These are phyloP conservation scores for Aphanocladium album DNA, from an alignment of 2,329 filamentous ascomycete genomes.

Conservation along the genomic window DNA sequence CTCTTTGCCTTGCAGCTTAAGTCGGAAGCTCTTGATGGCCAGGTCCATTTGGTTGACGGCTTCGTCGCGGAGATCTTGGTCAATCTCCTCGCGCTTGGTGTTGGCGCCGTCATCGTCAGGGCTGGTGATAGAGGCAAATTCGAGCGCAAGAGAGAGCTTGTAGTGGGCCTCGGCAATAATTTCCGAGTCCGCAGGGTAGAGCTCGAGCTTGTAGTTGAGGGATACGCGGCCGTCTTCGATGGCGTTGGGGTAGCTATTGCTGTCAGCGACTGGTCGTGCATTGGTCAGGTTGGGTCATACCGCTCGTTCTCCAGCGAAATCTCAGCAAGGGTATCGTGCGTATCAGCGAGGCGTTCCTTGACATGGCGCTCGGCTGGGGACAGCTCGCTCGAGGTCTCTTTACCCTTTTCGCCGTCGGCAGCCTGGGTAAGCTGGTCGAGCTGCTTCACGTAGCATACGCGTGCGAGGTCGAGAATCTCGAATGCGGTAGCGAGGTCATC, in stretches of 20 bases:
- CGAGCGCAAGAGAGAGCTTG: constrained; percentile 90
- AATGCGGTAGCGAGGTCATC: constrained; percentile 77
- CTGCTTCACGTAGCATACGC: constrained; percentile 56
- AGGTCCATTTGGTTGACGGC: constrained; percentile 66
- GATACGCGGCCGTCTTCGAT: constrained; percentile 76
- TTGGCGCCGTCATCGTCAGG: constrained; percentile 43
- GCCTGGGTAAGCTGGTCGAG: constrained; percentile 37
- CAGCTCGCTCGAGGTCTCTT: constrained; percentile 36
- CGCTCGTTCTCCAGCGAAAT: constrained; percentile 96
- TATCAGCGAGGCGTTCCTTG: constrained; percentile 85
- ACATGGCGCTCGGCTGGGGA: constrained; percentile 50
- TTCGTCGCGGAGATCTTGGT: constrained; percentile 66
- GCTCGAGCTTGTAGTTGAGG: constrained; percentile 69
- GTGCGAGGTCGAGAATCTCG: constrained; percentile 77
- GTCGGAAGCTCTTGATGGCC: constrained; percentile 66
- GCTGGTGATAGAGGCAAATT: constrained; percentile 79
- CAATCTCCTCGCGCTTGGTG: constrained; percentile 48
- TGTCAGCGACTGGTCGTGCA: constrained; percentile 2
- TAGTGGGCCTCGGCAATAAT: constrained; percentile 92
- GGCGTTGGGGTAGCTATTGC: constrained; percentile 68
- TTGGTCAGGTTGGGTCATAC: constrained; percentile 26
- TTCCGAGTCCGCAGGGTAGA: constrained; percentile 76
- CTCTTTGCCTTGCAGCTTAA: constrained; percentile 66
- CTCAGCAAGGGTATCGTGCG: constrained; percentile 88
- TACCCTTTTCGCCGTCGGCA: constrained; percentile 35